phyloP scores from a whole-genome alignment of 1,284 basidiomycete species.

The Sanghuangporus weigelae region DNA sequence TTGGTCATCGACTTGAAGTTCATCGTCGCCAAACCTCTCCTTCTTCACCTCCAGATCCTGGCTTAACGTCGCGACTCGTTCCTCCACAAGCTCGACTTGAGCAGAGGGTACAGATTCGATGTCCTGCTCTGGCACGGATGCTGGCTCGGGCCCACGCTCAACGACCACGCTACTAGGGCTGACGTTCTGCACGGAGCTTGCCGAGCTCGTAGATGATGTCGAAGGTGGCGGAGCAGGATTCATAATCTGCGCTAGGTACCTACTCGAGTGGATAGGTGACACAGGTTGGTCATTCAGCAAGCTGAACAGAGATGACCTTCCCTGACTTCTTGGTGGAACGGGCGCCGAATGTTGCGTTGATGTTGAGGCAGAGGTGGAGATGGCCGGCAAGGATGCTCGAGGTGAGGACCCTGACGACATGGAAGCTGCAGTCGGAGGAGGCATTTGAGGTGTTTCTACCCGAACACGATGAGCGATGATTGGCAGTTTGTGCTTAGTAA shows the following conservation, averaged over 20 bases:
- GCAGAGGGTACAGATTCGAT: no score
- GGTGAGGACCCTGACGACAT: slow-evolving; percentile 19
- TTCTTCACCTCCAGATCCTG: no score
- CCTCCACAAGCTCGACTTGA: no score
- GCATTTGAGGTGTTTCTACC: slow-evolving; percentile 41
- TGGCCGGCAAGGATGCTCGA: background rate
- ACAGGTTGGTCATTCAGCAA: slow-evolving; percentile 13
- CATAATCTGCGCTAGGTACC: background rate
- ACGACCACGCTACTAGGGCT: background rate
- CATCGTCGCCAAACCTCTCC: no score
- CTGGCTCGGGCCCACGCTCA: background rate
- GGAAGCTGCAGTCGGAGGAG: background rate
- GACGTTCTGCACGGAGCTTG: background rate
- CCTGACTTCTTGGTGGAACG: slow-evolving; percentile 26
- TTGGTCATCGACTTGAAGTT: no score
- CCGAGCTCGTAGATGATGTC: background rate
- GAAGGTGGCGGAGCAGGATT: background rate
- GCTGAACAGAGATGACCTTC: slow-evolving; percentile 11
- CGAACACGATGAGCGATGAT: slow-evolving; percentile 26
- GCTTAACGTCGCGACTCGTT: no score
- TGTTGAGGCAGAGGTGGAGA: slow-evolving; percentile 29
- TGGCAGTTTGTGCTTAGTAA: background rate
- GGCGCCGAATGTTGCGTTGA: slow-evolving; percentile 21
- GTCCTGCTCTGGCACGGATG: background rate
- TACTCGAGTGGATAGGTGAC: slow-evolving; percentile 7